Evolutionary conservation across 1,284 basidiomycete species (phyloP), one percentile per base, ranked within the genome.

Genomic region (Meira nashicola): DNA sequence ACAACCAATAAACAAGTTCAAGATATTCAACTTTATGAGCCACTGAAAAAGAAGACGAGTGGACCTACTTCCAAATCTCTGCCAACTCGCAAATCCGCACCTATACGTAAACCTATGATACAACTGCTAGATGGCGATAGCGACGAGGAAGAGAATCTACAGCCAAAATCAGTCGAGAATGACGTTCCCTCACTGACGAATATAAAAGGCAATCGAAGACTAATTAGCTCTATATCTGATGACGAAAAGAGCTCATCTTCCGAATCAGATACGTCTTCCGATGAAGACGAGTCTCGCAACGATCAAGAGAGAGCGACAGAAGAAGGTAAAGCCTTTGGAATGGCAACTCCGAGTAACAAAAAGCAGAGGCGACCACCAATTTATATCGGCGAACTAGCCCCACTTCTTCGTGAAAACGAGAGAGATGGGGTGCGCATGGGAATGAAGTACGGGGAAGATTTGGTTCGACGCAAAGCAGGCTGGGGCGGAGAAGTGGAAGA

Each of bases 401-500:
- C 74, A 2, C 70, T 80, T 12, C 67, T 80, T 21, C 66, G 71
- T 44, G 65, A 68, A 9, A 64, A 60, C 2, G 59, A 62, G 15
- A 57, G 66, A 7, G 11, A 50, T 0, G 51, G 54, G 1, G 66
- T 68, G 43, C 60, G 62, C 3, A 39, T 62, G 8, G 71, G 46
- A 2, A 54, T 77, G 38, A 59, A 61, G 49, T 52, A 67, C 48
- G 65, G 65, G 0, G 65, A 66, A 10, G 28, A 59, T 28, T 57
- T 77, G 1, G 59, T 77, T 19, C 55, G 64, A 10, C 62, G 68
- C 28, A 77, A 77, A 48, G n/a, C 48, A 37, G 37, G 63, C 2
- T 64, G 64, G 67, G 67, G 65, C 14, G 37, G 38, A n/a, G 65
- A 70, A 53, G 55, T 70, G 9, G 63, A 62, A 39, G 94, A 97